Evolutionary conservation across 2,329 filamentous ascomycete genomes (phyloP).

Genomic region (Xylariomycetidae sp.): DNA sequence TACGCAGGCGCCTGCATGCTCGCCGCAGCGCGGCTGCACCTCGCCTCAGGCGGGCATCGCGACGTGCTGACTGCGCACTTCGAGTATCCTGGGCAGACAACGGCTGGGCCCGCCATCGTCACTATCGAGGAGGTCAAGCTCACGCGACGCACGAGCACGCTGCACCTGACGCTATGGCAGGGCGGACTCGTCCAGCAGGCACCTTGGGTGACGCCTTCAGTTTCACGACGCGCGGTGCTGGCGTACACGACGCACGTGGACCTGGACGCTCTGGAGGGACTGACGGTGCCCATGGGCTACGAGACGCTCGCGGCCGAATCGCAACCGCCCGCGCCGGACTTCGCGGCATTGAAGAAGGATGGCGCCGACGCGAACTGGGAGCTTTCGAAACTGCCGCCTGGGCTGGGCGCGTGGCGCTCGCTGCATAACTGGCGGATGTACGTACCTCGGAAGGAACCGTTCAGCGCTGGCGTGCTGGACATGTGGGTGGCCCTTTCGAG

Average conservation of each 20-base stretch:
- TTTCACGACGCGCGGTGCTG: constrained; percentile 10
- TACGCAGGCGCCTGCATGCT: constrained; percentile 20
- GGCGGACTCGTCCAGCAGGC: constrained; percentile 8
- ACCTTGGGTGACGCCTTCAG: constrained; percentile 8
- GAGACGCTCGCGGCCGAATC: constrained; percentile 3
- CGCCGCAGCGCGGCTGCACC: constrained; percentile 11
- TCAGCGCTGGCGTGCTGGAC: constrained; percentile 37
- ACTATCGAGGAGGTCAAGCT: constrained; percentile 20
- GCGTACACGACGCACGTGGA: constrained; percentile 11
- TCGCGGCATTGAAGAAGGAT: constrained; percentile 6
- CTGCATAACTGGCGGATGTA: constrained; percentile 14
- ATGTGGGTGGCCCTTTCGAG: constrained; percentile 57
- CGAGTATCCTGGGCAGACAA: constrained; percentile 13
- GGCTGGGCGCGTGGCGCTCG: constrained; percentile 11
- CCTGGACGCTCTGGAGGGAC: constrained; percentile 6
- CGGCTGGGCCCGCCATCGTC: constrained; percentile 12
- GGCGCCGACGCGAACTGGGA: constrained; percentile 15
- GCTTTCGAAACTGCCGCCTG: constrained; percentile 4
- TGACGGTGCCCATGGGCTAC: constrained; percentile 9
- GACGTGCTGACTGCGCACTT: constrained; percentile 14
- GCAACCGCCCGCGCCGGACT: constrained; percentile 11
- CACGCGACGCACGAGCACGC: constrained; percentile 12
- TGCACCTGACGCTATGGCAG: constrained; percentile 20
- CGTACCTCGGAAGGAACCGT: constrained; percentile 6
- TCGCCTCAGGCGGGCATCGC: constrained; percentile 10